Base-by-base conservation (phyloP, 805 yeast species). In the Wickerhamomyces canadensis region DNA sequence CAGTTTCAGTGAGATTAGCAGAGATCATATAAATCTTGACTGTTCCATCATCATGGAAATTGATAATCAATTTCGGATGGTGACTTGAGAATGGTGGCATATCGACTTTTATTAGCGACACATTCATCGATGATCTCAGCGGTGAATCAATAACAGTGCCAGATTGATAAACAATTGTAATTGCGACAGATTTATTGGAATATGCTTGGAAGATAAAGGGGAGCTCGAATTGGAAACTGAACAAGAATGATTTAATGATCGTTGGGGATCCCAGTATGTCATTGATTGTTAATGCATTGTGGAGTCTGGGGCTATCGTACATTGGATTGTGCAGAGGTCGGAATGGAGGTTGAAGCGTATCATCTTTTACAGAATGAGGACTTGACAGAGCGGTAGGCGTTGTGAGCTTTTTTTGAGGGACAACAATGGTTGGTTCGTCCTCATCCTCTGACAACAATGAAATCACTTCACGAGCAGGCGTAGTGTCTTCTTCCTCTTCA, bases 31-130 rank as follows among this genome's bases (percentile, higher is more conserved):
- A 74, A 0, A 82, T 54, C 49, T 74, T 78, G 23, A 69, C 55
- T 0, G 68, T 56, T 2, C 35, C 41, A 14, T 60, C 61, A 2
- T 52, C 52, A 48, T 65, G 77, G 40, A 70, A 60, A 48, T 80
- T 80, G 12, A 82, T 59, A 67, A 81, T 76, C 71, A 81, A 60
- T 51, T 82, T 82, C 1, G 85, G 69, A 53, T 82, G 91, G 54
- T 82, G 88, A 4, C 70, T 63, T 0, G 74, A 58, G 47, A 44
- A 72, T 15, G 60, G 66, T 6, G 62, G 58, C 63, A 65, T 60
- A 2, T 33, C 9, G 1, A 70, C 63, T 29, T 58, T 57, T 7
- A 65, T 35, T 2, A 49, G 27, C 17, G 42, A 36, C 6, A 53
- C 17, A 27, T 48, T 51, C 15, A 44, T 34, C 2, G 42, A 19